Base-by-base conservation (phyloP, 331 rosid species). In the Acacia pycnantha region DNA sequence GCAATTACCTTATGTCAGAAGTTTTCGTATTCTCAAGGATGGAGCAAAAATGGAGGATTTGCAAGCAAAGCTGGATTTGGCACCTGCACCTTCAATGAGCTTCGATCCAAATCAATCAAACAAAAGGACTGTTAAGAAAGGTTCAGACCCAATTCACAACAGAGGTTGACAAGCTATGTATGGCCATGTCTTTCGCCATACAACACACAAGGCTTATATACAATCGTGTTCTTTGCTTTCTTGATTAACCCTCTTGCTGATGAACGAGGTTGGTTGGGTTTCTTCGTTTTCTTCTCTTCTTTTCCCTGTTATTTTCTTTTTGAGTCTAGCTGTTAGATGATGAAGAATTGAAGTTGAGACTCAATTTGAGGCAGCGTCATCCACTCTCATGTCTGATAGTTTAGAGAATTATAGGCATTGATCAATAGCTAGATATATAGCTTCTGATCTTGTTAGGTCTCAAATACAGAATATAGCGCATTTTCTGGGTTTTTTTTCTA, bases 71-170 rank as follows among this genome's bases (percentile, higher is more conserved):
- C 78, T 88, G 82, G 86, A 73, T 70, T 74, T 90, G 85, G 97
- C 97, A 54, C 97, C 97, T 72, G 84, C 92, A 6, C 94, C 97
- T 73, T 86, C 90, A 31, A 48, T 85, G 77, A 84, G 80, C 33
- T 91, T 90, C 16, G 89, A 92, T 88, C 90, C 89, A 16, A 88
- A 86, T 76, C 94, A 89, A 66, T 90, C 94, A 51, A 89, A 90
- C 89, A 92, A 94, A 73, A 88, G 98, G 85, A 81, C 90, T 54
- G 89, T 92, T 65, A 56, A 81, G 61, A 85, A 82, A 81, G 98
- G 98, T 59, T 91, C 98, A 8, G 92, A 94, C 79, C 98, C 98
- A 68, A 94, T 94, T 87, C 97, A 94, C 87, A 94, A 94, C 83
- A 91, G 92, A 83, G 6, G 94, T 67, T 94, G 84, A 91, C 16